These are phyloP conservation scores for Saccharomycopsis malanga DNA, from an alignment of 805 yeast genomes.

Conservation along the genomic window DNA sequence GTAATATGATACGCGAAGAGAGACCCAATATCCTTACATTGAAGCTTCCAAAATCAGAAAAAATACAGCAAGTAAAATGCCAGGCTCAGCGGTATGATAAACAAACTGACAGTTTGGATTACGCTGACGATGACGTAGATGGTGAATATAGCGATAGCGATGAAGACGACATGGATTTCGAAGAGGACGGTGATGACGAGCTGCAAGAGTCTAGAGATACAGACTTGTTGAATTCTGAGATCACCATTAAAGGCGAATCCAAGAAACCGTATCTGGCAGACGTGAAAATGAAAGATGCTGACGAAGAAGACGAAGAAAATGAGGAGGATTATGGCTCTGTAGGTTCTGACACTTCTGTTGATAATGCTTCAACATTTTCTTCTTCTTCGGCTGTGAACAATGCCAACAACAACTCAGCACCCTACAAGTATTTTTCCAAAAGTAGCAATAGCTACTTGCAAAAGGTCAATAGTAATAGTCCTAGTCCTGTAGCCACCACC, in stretches of 20 bases:
- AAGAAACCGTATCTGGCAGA: no score
- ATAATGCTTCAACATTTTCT: constrained; percentile 16
- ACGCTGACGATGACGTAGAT: not conserved
- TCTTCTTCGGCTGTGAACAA: constrained; percentile 7
- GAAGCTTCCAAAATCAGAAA: not conserved
- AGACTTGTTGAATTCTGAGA: not conserved
- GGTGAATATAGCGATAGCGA: not conserved
- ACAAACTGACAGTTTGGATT: not conserved
- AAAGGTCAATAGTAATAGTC: not conserved
- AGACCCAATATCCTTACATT: not conserved
- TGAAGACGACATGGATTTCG: not conserved
- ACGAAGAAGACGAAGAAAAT: constrained; percentile 14
- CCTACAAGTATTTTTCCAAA: not conserved
- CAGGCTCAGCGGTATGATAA: not conserved
- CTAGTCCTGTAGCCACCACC: not conserved
- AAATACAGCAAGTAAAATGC: not conserved
- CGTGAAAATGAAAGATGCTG: constrained; percentile 15
- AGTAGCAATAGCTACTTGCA: not conserved
- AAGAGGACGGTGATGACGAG: not conserved
- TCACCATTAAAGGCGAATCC: not conserved
- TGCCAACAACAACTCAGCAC: not conserved
- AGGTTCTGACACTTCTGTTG: constrained; percentile 19
- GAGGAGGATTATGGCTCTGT: constrained; percentile 8
- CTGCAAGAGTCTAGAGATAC: not conserved
- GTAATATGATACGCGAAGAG: no score